Evolutionary conservation across 805 yeast genomes (phyloP), one percentile per base, ranked within the genome.

Genomic region (Cyberlindnera samutprakarnensis): DNA sequence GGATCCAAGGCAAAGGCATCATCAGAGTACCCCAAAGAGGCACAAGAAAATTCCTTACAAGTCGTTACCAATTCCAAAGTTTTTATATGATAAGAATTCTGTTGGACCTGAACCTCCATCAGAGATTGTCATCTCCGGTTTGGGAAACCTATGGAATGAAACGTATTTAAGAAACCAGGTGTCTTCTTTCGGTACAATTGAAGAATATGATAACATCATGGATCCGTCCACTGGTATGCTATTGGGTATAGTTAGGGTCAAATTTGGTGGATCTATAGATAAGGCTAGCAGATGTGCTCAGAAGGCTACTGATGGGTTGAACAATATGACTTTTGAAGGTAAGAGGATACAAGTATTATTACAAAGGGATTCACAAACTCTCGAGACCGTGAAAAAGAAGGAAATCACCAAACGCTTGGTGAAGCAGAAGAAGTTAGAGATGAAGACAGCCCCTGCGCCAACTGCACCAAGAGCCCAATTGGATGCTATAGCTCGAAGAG

Each of bases 161-260:
- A 32, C 38, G 4, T 49, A 62, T 13, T 35, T 70, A 3, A 63
- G 61, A 28, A 74, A 78, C 39, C 75, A 70, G 41, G 71, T 83
- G 41, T n/a, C 9, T 11, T 13, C 20, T 16, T 80, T 63, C 55
- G 95, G 95, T 4, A 68, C 67, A 19, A 64, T 87, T 4, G 64
- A 68, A 18, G 75, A 72, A 24, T 57, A 80, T 30, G 70, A 72
- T 37, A 63, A 75, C 37, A 62, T 78, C 8, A 72, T 68, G 35
- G 92, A 87, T 48, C 84, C 90, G 1, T 62, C 65, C 15, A 76
- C 83, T 27, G 95, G 87, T 3, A 80, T 78, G 14, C 88, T 94
- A 0, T 54, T 87, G 25, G 92, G 94, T 8, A 61, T 86, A 15
- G 79, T 79, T 31, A 58, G 72, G 14, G 61, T 85, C 32, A 63